These are phyloP conservation scores for Geosiphon pyriformis DNA, from an alignment of 192 early-diverging fungal species.

Conservation along the genomic window DNA sequence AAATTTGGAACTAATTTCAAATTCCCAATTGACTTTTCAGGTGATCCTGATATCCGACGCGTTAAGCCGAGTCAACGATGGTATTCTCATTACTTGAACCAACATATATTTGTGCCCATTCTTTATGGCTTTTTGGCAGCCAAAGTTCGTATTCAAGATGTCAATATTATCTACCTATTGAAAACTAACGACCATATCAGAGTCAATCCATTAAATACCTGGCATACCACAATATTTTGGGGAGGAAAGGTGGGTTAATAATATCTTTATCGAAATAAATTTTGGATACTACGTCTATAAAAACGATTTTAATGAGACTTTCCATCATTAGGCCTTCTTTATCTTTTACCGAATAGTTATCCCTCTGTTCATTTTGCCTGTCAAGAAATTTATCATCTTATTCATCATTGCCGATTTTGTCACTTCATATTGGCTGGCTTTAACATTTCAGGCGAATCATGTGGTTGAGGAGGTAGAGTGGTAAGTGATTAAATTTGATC, in stretches of 20 bases:
- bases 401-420: constrained; percentile 44
- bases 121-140: constrained; percentile 47
- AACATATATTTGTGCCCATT: constrained; percentile 46
- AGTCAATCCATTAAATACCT: constrained; percentile 39
- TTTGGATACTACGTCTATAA: neutral
- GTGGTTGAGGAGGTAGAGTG: constrained; percentile 52
- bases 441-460: constrained; percentile 58
- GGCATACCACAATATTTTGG: constrained; percentile 52
- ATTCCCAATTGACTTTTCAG: neutral
- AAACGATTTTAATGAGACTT: neutral
- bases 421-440: constrained; percentile 46
- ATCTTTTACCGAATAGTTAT: constrained; percentile 43
- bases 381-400: constrained; percentile 32
- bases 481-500: constrained; percentile 13
- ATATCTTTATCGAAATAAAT: neutral
- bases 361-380: constrained; percentile 33
- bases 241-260: constrained; percentile 39
- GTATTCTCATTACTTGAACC: constrained; percentile 44
- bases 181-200: constrained; percentile 45
- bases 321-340: constrained; percentile 33
- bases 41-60: constrained; percentile 47
- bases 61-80: constrained; percentile 48
- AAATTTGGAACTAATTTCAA: neutral
- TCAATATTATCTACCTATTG: constrained; percentile 44
- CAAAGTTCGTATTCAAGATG: constrained; percentile 49